A percentile compares a stretch with the other conserved stretches of the same genome.
Conservation (phyloP, 345 rosid genomes). For the Populus ilicifolia region DNA sequence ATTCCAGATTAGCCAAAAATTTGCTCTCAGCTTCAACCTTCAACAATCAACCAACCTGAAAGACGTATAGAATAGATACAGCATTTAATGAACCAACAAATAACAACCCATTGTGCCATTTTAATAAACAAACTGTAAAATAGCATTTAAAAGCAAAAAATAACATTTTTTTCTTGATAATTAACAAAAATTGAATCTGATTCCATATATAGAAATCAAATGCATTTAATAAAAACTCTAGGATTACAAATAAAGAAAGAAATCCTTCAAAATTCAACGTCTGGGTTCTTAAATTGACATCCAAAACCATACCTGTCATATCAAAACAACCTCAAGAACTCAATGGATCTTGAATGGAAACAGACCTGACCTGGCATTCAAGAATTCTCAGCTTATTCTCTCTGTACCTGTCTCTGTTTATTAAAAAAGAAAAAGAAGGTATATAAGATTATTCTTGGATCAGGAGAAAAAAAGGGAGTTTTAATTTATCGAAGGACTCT, state of each 20-base stretch:
- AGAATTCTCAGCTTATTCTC: neutral
- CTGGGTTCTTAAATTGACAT: neutral
- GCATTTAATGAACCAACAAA: neutral
- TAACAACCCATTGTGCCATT: neutral
- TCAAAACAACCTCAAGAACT: neutral
- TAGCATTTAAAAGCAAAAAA: neutral
- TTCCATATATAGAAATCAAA: neutral
- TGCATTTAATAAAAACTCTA: neutral
- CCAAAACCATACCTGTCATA: neutral
- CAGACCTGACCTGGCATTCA: neutral
- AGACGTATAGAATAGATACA: neutral
- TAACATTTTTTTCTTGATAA: neutral
- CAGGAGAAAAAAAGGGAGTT: slow-evolving; percentile 10
- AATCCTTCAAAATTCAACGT: neutral
- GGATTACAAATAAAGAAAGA: neutral
- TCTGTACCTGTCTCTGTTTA: neutral
- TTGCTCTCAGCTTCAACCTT: slow-evolving; percentile 1
- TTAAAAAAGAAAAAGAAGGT: neutral
- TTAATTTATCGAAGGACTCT: neutral
- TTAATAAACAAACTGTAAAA: neutral
- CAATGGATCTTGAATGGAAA: neutral
- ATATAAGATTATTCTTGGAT: slow-evolving; percentile 17
- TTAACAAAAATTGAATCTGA: neutral
- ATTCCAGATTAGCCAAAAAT: neutral
- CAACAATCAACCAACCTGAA: neutral